A percentile compares a stretch with the other conserved stretches of the same genome.
Evolutionary conservation across 129 eudicot genomes (phyloP).

Genomic region (Flaveria ramosissima): DNA sequence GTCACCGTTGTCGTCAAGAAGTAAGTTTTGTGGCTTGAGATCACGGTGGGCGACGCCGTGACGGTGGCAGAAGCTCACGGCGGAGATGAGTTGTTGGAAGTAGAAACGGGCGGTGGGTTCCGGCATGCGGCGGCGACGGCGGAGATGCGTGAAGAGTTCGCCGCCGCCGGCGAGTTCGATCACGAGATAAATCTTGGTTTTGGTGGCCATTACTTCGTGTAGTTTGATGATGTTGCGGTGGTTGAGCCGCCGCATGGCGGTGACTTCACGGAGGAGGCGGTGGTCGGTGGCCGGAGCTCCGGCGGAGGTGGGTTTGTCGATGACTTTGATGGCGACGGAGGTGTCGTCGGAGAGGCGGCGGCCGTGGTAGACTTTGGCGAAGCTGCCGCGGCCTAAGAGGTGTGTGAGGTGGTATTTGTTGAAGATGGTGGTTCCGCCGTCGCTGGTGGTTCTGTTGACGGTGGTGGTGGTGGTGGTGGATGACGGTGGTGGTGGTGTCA

Average conservation of each 20-base stretch:
- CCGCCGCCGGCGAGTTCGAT: slow-evolving; percentile 85
- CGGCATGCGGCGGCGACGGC: slow-evolving; percentile 47
- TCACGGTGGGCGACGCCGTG: slow-evolving; percentile 88
- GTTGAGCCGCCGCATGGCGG: slow-evolving; percentile 82
- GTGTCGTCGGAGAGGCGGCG: slow-evolving; percentile 36
- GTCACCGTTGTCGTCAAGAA: slow-evolving; percentile 53
- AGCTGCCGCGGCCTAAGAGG: slow-evolving; percentile 77
- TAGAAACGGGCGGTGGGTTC: slow-evolving; percentile 57
- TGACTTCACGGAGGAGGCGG: slow-evolving; percentile 62
- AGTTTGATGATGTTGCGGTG: slow-evolving; percentile 71
- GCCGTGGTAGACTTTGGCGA: slow-evolving; percentile 82
- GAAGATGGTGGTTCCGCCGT: slow-evolving; percentile 51
- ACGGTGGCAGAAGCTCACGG: slow-evolving; percentile 70
- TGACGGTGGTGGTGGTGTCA: slow-evolving; percentile 32
- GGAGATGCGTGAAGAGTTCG: slow-evolving; percentile 57
- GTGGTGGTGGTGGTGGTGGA: slow-evolving; percentile 24
- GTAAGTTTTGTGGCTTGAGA: slow-evolving; percentile 80
- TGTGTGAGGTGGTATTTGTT: slow-evolving; percentile 65
- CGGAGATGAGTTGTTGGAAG: slow-evolving; percentile 68
- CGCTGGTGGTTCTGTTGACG: slow-evolving; percentile 48
- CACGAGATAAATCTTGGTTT: slow-evolving; percentile 67
- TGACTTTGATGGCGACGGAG: slow-evolving; percentile 64
- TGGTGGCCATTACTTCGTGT: slow-evolving; percentile 84
- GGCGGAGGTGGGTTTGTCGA: slow-evolving; percentile 44
- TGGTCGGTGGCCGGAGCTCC: slow-evolving; percentile 60